phyloP scores from a whole-genome alignment of 352 stramenopile species.

The Thraustochytrium striatum region DNA sequence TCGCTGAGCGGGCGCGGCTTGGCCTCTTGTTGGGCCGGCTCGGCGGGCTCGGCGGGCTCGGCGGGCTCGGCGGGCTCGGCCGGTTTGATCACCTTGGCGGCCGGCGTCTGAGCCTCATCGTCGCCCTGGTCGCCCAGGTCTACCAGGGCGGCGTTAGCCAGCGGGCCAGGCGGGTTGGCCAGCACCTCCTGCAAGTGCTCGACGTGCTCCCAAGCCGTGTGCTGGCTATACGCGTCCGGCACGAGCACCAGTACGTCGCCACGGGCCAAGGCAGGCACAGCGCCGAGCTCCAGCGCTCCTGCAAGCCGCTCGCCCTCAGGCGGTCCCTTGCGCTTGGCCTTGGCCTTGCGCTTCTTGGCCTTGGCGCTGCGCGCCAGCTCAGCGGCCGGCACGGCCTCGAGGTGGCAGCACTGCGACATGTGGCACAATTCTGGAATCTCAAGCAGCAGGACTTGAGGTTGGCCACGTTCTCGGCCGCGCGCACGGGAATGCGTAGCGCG shows the following conservation, averaged over 20 bases:
- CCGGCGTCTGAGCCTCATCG: not conserved
- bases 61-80: not conserved
- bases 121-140: not conserved
- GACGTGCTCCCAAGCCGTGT: conserved; percentile 9
- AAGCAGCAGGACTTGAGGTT: conserved; percentile 40
- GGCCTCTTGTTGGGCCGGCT: not conserved
- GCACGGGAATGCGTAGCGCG: not conserved
- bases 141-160: not conserved
- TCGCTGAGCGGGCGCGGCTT: not conserved
- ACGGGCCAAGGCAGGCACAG: not conserved
- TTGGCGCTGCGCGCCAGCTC: conserved; percentile 7
- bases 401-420: conserved; percentile 34
- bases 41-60: too few relatives aligned
- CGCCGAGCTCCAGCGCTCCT: not conserved
- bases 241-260: conserved; percentile 37
- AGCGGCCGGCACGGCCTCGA: conserved; percentile 1
- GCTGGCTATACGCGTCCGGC: not conserved
- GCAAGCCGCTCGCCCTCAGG: not conserved
- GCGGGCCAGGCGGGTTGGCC: conserved; percentile 5
- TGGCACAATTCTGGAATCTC: conserved; percentile 37
- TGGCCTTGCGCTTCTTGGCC: not conserved
- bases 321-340: not conserved
- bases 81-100: not conserved
- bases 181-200: conserved; percentile 7
- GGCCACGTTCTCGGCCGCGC: conserved; percentile 6